Evolutionary conservation across 495 filamentous ascomycete genomes (phyloP).

Genomic region (Penicillium soppii): DNA sequence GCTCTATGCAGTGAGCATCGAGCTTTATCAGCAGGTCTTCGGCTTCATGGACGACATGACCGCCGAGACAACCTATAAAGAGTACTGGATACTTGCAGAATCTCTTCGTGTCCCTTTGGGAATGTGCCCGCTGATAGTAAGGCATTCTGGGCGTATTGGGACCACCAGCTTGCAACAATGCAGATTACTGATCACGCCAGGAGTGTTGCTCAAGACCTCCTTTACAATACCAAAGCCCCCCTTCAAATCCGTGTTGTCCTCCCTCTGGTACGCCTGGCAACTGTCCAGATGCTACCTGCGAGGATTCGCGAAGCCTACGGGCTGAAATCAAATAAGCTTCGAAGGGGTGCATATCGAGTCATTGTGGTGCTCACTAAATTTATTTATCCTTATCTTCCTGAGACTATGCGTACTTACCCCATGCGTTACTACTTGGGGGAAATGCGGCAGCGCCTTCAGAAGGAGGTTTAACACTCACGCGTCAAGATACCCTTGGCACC

Average conservation of each 20-base stretch:
- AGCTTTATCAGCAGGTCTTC: slow-evolving; percentile 37
- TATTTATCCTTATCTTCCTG: slow-evolving; percentile 31
- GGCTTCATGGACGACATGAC: slow-evolving; percentile 19
- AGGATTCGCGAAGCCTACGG: slow-evolving; percentile 30
- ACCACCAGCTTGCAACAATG: slow-evolving; percentile 29
- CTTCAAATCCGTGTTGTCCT: slow-evolving; percentile 22
- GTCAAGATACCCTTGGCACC: too few relatives aligned
- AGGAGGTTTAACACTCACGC: too few relatives aligned
- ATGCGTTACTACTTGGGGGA: slow-evolving; percentile 40
- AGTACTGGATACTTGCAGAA: slow-evolving; percentile 38
- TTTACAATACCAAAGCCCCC: slow-evolving; percentile 25
- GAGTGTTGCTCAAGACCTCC: slow-evolving; percentile 31
- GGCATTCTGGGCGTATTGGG: slow-evolving; percentile 45
- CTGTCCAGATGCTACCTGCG: slow-evolving; percentile 32
- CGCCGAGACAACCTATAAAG: slow-evolving; percentile 32
- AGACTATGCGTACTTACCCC: slow-evolving; percentile 30
- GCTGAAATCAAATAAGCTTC: slow-evolving; percentile 16
- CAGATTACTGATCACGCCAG: slow-evolving; percentile 31
- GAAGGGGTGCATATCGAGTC: slow-evolving; percentile 16
- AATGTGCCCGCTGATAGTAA: slow-evolving; percentile 34
- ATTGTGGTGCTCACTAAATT: slow-evolving; percentile 20
- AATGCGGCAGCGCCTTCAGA: slow-evolving; percentile 38
- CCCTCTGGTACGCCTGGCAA: slow-evolving; percentile 28
- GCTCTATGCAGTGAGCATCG: slow-evolving; percentile 34
- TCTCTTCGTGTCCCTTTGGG: slow-evolving; percentile 33